Conservation (phyloP, 495 filamentous ascomycete species). For the Wilcoxina mikolae region DNA sequence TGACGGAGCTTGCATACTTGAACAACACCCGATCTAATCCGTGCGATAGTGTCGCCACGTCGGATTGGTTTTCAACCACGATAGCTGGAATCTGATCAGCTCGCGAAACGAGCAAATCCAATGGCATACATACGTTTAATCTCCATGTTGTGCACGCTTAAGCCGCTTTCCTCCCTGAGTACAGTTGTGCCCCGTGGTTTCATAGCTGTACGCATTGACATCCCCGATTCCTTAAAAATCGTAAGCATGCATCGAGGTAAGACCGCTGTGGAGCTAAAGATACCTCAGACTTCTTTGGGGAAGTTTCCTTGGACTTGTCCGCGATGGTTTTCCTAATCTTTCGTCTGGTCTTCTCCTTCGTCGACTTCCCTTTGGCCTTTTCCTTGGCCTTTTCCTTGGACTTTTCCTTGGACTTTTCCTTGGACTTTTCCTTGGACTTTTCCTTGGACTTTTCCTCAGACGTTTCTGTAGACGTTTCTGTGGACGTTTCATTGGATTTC, state of each 20-base stretch:
- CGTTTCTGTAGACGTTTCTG: not conserved
- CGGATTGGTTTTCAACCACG: constrained; percentile 30
- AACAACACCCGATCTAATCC: constrained; percentile 83
- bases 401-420: not conserved
- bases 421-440: not conserved
- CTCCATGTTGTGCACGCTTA: not conserved
- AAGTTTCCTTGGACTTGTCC: too few relatives aligned
- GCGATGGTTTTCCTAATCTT: not conserved
- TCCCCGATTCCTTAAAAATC: not conserved
- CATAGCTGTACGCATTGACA: not conserved
- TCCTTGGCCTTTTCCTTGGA: not conserved
- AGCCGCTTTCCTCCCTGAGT: not conserved
- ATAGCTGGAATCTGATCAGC: constrained; percentile 13
- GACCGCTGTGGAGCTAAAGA: not conserved
- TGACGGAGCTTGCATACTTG: constrained; percentile 42
- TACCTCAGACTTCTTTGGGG: not conserved
- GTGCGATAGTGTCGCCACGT: constrained; percentile 59
- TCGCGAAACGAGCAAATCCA: not conserved
- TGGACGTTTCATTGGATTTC: not conserved
- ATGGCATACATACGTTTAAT: not conserved
- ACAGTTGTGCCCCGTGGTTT: not conserved
- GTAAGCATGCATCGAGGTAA: not conserved
- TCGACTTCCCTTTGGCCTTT: not conserved
- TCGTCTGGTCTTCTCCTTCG: not conserved
- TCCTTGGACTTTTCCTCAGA: not conserved